Conservation (phyloP, 2,329 filamentous ascomycete species). For the Rosellinia necatrix region DNA sequence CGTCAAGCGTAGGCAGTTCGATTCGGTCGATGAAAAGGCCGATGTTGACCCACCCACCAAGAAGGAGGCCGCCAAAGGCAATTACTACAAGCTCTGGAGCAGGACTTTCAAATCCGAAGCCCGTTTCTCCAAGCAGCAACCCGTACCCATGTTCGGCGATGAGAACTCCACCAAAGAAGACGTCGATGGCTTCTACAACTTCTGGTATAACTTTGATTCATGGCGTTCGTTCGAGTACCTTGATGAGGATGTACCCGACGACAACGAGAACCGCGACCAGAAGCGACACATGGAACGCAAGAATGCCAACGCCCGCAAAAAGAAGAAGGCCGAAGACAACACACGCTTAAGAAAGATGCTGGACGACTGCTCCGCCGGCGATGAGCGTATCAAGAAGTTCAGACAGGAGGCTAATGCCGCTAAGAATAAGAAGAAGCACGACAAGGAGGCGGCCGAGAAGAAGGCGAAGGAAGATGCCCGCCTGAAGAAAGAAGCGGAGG, state of each 20-base stretch:
- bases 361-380: slow-evolving; percentile 80
- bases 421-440: slow-evolving; percentile 94
- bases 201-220: slow-evolving; percentile 99
- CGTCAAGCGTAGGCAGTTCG: slow-evolving; percentile 89
- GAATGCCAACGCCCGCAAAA: slow-evolving; percentile 96
- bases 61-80: slow-evolving; percentile 83
- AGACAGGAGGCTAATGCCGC: slow-evolving; percentile 85
- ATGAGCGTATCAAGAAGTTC: slow-evolving; percentile 98
- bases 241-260: slow-evolving; percentile 97
- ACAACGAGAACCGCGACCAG: slow-evolving; percentile 98
- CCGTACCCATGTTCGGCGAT: slow-evolving; percentile 84
- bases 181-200: slow-evolving; percentile 97
- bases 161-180: slow-evolving; percentile 85
- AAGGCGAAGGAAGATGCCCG: slow-evolving; percentile 83
- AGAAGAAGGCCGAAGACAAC: slow-evolving; percentile 99
- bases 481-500: slow-evolving; percentile 82
- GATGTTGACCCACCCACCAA: slow-evolving; percentile 91
- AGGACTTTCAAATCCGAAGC: slow-evolving; percentile 88
- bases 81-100: slow-evolving; percentile 95
- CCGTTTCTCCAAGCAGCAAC: slow-evolving; percentile 89
- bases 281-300: slow-evolving; percentile 98
- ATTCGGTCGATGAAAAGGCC: slow-evolving; percentile 93
- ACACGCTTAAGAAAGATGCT: slow-evolving; percentile 86
- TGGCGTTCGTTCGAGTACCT: slow-evolving; percentile 98
- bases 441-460: slow-evolving; percentile 91